These are phyloP conservation scores for Thinopyrum elongatum DNA, from an alignment of 176 grass and related monocot genomes.

Conservation along the genomic window DNA sequence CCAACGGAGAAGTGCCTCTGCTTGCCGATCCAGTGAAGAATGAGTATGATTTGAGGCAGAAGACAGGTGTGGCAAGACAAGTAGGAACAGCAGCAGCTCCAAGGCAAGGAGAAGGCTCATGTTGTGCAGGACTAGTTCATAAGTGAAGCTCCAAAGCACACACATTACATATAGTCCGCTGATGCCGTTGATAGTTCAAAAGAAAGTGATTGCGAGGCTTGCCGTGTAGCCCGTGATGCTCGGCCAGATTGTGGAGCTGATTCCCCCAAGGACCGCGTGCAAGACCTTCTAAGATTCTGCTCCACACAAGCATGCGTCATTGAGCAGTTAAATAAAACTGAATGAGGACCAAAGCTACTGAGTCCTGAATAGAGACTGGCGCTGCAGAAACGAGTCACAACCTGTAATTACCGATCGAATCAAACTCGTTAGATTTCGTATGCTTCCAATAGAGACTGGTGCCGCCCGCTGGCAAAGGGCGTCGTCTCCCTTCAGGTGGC, in stretches of 20 bases:
- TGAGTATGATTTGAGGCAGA: too few relatives aligned
- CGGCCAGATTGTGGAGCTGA: background rate
- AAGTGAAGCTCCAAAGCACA: background rate
- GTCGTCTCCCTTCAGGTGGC: too few relatives aligned
- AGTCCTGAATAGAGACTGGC: background rate
- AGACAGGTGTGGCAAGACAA: too few relatives aligned
- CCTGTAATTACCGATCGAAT: too few relatives aligned
- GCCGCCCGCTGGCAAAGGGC: too few relatives aligned
- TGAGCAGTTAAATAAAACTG: background rate
- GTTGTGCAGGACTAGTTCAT: background rate
- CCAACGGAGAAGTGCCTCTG: background rate
- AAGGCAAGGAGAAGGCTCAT: too few relatives aligned
- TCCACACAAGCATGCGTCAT: background rate
- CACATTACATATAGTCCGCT: background rate
- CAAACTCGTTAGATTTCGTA: too few relatives aligned
- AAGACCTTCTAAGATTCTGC: background rate
- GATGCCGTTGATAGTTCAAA: background rate
- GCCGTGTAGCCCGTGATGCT: background rate
- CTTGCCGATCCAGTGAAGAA: background rate
- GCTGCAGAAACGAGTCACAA: too few relatives aligned
- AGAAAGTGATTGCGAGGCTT: background rate
- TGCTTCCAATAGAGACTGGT: too few relatives aligned
- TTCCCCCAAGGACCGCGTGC: too few relatives aligned
- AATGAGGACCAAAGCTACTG: background rate
- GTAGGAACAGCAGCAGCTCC: too few relatives aligned